Base-by-base conservation (phyloP, 2,329 filamentous ascomycete species). In the Aspergillus fructus region DNA sequence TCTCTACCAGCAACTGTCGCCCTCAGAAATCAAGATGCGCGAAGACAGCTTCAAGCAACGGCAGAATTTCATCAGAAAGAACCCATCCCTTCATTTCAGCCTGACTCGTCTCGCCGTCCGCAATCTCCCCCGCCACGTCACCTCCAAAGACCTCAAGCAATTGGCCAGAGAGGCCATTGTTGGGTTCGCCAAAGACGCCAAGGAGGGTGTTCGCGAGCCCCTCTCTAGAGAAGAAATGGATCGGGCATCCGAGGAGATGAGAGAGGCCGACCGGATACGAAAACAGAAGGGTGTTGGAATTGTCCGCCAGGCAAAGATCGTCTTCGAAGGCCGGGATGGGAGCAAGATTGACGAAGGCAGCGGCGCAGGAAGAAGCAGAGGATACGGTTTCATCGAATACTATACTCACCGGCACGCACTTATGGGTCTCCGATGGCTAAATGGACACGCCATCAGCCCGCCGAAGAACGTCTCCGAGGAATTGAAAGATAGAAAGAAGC, bases 301-400 rank as follows among this genome's bases (percentile, higher is more conserved):
- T 49, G 91, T 99, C 43, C 89, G 86, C 67, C 94, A 99, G 77
- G 89, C 93, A 55, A 99, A 97, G 80, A 85, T 99, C 54, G 90
- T 97, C 39, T 97, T 94, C 68, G 94, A 99, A 78, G 90, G 89
- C 55, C 84, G 85, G 37, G 87, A 94, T 65, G 94, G 94, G 46
- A 86, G 86, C 68, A 97, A 97, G 78, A 86, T 96, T 13, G 76
- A 83, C 8, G 92, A 96, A 76, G 82, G 84, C 43, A 86, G 81
- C 50, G 91, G 90, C 7, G 91, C 87, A 6, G 93, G 93, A 47
- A 85, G 90, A 71, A 94, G 90, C 72, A 85, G 93, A 72, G 94
- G 94, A 5, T 99, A 99, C 72, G 94, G 96, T 12, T 99, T 99
- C 79, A 89, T 99, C 64, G 94, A 99, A 77, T 99, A 97, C 76